A percentile compares a stretch with the other conserved stretches of the same genome.
phyloP scores from a whole-genome alignment of 352 stramenopile species.

The Globisporangium radiosum region DNA sequence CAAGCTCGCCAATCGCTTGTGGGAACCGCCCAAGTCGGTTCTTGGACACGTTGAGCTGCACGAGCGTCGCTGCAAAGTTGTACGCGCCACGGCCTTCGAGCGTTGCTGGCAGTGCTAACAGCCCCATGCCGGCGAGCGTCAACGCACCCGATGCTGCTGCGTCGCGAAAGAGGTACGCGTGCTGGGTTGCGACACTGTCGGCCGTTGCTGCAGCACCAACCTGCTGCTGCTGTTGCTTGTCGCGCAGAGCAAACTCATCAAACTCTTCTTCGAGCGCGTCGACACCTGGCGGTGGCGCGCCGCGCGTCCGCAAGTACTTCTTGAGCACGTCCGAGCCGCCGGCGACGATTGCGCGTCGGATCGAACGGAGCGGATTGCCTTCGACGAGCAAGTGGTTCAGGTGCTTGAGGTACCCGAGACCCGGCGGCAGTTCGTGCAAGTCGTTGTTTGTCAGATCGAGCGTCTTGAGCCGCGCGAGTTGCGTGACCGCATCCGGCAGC shows the following conservation, averaged over 20 bases:
- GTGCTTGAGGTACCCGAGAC: slow-evolving; percentile 68
- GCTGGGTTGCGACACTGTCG: slow-evolving; percentile 15
- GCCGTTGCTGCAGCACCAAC: slow-evolving; percentile 5
- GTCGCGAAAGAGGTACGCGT: slow-evolving; percentile 68
- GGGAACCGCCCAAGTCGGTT: slow-evolving; percentile 47
- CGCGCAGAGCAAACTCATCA: slow-evolving; percentile 53
- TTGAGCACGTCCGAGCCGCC: slow-evolving; percentile 64
- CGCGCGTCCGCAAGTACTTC: slow-evolving; percentile 78
- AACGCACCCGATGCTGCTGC: slow-evolving; percentile 46
- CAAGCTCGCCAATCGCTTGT: slow-evolving; percentile 40
- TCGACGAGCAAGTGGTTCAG: slow-evolving; percentile 70
- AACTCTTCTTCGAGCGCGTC: slow-evolving; percentile 62
- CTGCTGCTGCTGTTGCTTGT: slow-evolving; percentile 32
- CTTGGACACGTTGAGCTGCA: slow-evolving; percentile 66
- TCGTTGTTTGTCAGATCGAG: slow-evolving; percentile 85
- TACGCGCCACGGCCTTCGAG: slow-evolving; percentile 38
- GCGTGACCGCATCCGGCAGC: slow-evolving; percentile 49
- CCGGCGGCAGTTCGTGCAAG: slow-evolving; percentile 58
- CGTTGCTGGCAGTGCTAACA: slow-evolving; percentile 33
- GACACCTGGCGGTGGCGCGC: slow-evolving; percentile 48
- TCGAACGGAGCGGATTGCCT: slow-evolving; percentile 69
- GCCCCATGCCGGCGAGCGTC: slow-evolving; percentile 49
- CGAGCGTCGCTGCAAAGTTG: slow-evolving; percentile 40
- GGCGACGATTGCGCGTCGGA: slow-evolving; percentile 60
- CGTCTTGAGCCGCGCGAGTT: slow-evolving; percentile 69